Evolutionary conservation across 2,329 filamentous ascomycete species (phyloP).

Genomic region (Cryoendolithus antarcticus): DNA sequence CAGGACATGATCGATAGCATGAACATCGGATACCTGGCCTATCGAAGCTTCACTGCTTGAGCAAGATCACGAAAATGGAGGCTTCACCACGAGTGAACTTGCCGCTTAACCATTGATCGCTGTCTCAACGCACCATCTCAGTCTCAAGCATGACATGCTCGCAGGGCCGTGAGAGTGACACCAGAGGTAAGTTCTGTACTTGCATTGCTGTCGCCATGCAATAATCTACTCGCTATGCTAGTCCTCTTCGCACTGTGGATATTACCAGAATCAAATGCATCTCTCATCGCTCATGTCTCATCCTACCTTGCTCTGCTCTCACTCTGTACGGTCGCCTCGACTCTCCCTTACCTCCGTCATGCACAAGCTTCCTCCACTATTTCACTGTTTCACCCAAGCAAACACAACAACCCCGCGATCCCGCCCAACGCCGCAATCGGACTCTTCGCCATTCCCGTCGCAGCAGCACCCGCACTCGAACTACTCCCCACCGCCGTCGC

Average conservation of each 20-base stretch:
- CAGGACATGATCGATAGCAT: slow-evolving; percentile 14
- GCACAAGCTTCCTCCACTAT: neutral
- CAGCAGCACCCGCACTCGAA: slow-evolving; percentile 2
- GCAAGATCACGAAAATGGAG: slow-evolving; percentile 25
- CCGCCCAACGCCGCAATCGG: slow-evolving; percentile 1
- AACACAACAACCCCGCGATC: slow-evolving; percentile 3
- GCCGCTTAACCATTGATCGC: slow-evolving; percentile 25
- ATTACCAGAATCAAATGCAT: neutral
- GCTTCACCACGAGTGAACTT: slow-evolving; percentile 20
- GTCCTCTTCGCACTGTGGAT: neutral
- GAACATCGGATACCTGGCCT: slow-evolving; percentile 20
- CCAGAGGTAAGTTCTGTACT: slow-evolving; percentile 1
- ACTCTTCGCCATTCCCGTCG: slow-evolving; percentile 1
- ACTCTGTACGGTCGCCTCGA: neutral
- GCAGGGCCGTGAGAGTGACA: neutral
- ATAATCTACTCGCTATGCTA: slow-evolving; percentile 1
- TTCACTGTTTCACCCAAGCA: slow-evolving; percentile 2
- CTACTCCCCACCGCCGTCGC: slow-evolving; percentile 1
- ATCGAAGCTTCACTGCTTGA: slow-evolving; percentile 25
- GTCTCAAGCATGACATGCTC: slow-evolving; percentile 3
- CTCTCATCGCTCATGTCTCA: neutral
- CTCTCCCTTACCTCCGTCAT: neutral
- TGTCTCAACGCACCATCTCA: slow-evolving; percentile 17
- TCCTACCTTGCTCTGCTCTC: neutral
- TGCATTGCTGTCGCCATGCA: slow-evolving; percentile 2